These are phyloP conservation scores for Beauveria varroae DNA, from an alignment of 2,329 filamentous ascomycete genomes.

Conservation along the genomic window DNA sequence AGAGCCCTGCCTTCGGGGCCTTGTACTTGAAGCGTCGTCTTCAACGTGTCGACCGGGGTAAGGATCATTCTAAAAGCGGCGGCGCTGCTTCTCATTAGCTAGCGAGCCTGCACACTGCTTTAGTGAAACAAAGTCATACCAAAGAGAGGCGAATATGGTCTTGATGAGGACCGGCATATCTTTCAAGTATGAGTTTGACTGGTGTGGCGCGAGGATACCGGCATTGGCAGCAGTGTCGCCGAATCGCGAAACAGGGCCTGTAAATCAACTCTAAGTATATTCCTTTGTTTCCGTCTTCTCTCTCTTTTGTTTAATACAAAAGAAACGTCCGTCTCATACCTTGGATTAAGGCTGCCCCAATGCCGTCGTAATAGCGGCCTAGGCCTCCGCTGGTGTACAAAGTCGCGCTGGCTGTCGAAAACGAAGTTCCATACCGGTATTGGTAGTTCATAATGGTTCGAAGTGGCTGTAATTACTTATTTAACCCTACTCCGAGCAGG, in stretches of 20 bases:
- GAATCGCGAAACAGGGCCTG: slow-evolving; percentile 37
- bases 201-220: slow-evolving; percentile 39
- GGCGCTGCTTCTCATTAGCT: slow-evolving; percentile 22
- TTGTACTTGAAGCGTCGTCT: slow-evolving; percentile 42
- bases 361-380: slow-evolving; percentile 37
- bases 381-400: slow-evolving; percentile 35
- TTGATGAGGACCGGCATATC: slow-evolving; percentile 34
- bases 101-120: neutral
- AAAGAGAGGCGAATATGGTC: slow-evolving; percentile 40
- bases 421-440: slow-evolving; percentile 37
- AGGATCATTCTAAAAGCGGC: slow-evolving; percentile 40
- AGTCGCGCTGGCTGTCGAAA: slow-evolving; percentile 30
- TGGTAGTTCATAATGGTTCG: slow-evolving; percentile 46
- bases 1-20: slow-evolving; percentile 34
- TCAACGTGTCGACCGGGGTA: slow-evolving; percentile 42
- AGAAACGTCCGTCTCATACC: slow-evolving; percentile 19
- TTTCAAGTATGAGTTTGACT: slow-evolving; percentile 38
- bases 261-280: neutral
- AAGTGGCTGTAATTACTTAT: slow-evolving; percentile 27
- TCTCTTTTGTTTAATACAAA: too few relatives aligned
- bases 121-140: slow-evolving; percentile 19
- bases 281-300: neutral
- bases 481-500: neutral
- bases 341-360: slow-evolving; percentile 37
- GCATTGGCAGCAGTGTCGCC: slow-evolving; percentile 43